Conservation (phyloP, 805 yeast species). For the Nakazawaea molendinolei region DNA sequence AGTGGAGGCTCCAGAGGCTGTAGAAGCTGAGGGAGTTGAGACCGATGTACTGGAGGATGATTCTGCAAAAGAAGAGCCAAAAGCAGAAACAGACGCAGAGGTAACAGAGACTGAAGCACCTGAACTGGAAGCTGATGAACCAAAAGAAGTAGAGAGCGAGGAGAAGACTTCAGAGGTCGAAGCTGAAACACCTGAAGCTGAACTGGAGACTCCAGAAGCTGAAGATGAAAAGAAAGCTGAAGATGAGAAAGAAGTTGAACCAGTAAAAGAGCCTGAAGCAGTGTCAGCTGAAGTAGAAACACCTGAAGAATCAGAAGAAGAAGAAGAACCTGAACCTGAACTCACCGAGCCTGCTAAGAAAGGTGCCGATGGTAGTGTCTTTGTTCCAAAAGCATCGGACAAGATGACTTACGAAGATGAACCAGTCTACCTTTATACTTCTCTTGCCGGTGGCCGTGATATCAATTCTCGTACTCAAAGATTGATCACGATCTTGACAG, state of each 20-base stretch:
- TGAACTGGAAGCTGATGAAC: slow-evolving; percentile 9
- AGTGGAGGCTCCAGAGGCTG: neutral
- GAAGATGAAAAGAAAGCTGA: slow-evolving; percentile 8
- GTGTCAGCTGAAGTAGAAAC: slow-evolving; percentile 10
- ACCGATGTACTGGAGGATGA: slow-evolving; percentile 2
- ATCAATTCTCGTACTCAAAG: slow-evolving; percentile 74
- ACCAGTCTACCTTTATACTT: slow-evolving; percentile 76
- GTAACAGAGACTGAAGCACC: slow-evolving; percentile 2
- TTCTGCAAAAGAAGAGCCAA: slow-evolving; percentile 1
- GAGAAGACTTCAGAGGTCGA: slow-evolving; percentile 2
- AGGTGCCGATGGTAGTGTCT: slow-evolving; percentile 19
- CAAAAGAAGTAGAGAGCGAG: slow-evolving; percentile 11
- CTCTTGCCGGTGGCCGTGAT: slow-evolving; percentile 82
- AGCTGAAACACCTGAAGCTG: neutral
- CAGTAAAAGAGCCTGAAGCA: slow-evolving; percentile 7
- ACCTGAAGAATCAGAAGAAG: slow-evolving; percentile 4
- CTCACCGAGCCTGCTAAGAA: slow-evolving; percentile 5
- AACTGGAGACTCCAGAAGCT: neutral
- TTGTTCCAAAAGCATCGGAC: slow-evolving; percentile 23
- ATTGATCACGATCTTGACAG: slow-evolving; percentile 64
- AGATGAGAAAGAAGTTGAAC: slow-evolving; percentile 7
- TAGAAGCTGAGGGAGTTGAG: neutral
- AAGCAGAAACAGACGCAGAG: slow-evolving; percentile 4
- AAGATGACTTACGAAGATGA: slow-evolving; percentile 35
- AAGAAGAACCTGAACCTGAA: slow-evolving; percentile 4